Percentiles rank a stretch among this genome's conserved stretches.
Evolutionary conservation across 192 early-diverging fungal species (phyloP).

Genomic region (Dissophora globulifera): DNA sequence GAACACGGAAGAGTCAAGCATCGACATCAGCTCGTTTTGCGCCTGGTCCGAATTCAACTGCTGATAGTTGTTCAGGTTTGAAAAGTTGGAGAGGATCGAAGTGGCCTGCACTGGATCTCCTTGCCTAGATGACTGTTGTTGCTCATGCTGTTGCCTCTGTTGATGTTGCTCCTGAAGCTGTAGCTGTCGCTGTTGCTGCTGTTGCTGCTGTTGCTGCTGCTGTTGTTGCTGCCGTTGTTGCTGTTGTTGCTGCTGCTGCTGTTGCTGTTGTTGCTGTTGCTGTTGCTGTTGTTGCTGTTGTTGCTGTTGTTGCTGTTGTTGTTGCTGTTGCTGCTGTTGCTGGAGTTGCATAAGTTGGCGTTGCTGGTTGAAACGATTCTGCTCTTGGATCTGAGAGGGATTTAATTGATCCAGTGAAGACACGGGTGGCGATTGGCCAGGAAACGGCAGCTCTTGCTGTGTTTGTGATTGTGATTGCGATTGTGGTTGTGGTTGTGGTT

Average conservation of each 20-base stretch:
- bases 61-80: constrained; percentile 38
- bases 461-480: no score
- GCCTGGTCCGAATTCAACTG: constrained; percentile 45
- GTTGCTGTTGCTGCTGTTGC: constrained; percentile 26
- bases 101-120: background rate
- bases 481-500: no score
- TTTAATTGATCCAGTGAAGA: constrained; percentile 24
- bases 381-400: constrained; percentile 46
- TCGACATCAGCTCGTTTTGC: constrained; percentile 47
- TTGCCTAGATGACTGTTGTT: constrained; percentile 10
- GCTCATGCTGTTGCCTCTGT: constrained; percentile 13
- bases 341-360: constrained; percentile 32
- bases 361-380: constrained; percentile 42
- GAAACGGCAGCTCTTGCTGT: constrained; percentile 23
- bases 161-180: constrained; percentile 13
- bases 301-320: constrained; percentile 26
- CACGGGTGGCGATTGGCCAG: background rate
- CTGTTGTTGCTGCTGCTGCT: constrained; percentile 27
- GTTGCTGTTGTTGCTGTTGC: constrained; percentile 29
- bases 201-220: constrained; percentile 23
- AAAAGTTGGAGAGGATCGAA: constrained; percentile 34
- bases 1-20: constrained; percentile 32
- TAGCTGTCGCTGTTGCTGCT: constrained; percentile 13
- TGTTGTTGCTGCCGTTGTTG: constrained; percentile 36
- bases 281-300: constrained; percentile 39